Evolutionary conservation across 2,329 filamentous ascomycete species (phyloP), one percentile per base, ranked within the genome.

Genomic region (Verticillium albo-atrum): DNA sequence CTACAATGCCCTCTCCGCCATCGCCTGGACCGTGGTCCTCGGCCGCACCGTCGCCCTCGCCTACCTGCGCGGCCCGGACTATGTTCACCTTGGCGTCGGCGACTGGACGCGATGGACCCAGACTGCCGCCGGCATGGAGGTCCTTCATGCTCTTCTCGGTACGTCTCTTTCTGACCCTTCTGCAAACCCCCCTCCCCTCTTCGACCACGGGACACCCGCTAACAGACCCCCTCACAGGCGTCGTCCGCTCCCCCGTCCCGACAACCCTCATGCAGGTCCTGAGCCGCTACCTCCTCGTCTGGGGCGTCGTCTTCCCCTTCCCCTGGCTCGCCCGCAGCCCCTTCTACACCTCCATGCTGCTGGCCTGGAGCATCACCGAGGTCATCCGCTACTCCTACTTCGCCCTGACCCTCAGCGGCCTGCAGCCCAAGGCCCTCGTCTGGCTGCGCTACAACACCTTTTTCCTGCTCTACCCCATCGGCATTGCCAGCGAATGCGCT

Each of bases 401-500:
- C 72, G 89, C 90, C 35, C 82, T 92, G 68, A 87, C 86, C 67
- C 83, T 95, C 32, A 77, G 80, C 63, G 81, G 84, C 28, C 71
- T 76, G 61, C 84, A 89, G 30, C 91, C 92, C 0, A 72, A 68
- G 1, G 78, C 82, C 61, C 82, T 97, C 71, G 86, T 86, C 37
- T 96, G 92, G 90, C 78, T 96, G 74, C 82, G 92, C 67, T 93
- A 97, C 76, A 97, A 96, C 74, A 92, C 91, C 7, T 99, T 99
- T 77, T 92, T 91, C 68, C 78, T 97, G 37, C 84, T 99, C 25
- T 99, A 99, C 76, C 95, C 95, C 1, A 73, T 98, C 61, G 95
- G 95, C 50, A 97, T 98, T 70, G 81, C 84, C 47, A 95, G 90
- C 76, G 95, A 99, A 82, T 91, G 89, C 68, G 86, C 83, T 75